Conservation (phyloP, 805 yeast species). For the Saccharomycopsis amapae region DNA sequence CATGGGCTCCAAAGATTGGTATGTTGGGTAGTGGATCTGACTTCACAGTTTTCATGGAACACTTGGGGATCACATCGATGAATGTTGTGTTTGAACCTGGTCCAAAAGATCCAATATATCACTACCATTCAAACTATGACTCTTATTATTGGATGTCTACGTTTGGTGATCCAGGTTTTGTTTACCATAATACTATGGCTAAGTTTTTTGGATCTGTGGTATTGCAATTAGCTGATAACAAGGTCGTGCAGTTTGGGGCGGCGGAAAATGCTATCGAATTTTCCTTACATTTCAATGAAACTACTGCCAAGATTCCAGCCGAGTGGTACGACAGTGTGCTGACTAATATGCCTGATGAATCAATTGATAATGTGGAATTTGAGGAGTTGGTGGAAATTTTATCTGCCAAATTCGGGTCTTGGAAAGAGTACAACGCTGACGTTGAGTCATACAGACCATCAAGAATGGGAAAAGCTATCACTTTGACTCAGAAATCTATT, state of each 20-base stretch:
- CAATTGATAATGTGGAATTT: not conserved
- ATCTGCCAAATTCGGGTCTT: not conserved
- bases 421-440: not conserved
- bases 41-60: constrained; percentile 53
- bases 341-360: not conserved
- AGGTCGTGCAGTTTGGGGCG: constrained; percentile 37
- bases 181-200: constrained; percentile 48
- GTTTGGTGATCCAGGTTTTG: constrained; percentile 57
- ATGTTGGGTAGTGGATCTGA: constrained; percentile 69
- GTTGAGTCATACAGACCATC: not conserved
- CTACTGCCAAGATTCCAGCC: constrained; percentile 33
- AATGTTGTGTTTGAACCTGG: constrained; percentile 48
- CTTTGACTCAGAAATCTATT: not conserved
- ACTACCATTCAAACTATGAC: constrained; percentile 71
- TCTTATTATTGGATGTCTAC: constrained; percentile 63
- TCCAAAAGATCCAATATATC: constrained; percentile 52
- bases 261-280: constrained; percentile 31
- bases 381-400: not conserved
- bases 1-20: constrained; percentile 29
- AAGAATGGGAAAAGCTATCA: too few species aligned
- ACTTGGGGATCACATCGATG: constrained; percentile 52
- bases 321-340: constrained; percentile 28
- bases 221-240: constrained; percentile 41
- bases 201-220: constrained; percentile 46
- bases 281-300: constrained; percentile 34